Evolutionary conservation across 495 filamentous ascomycete genomes (phyloP), one percentile per base, ranked within the genome.

Genomic region (Patellaria atrata): DNA sequence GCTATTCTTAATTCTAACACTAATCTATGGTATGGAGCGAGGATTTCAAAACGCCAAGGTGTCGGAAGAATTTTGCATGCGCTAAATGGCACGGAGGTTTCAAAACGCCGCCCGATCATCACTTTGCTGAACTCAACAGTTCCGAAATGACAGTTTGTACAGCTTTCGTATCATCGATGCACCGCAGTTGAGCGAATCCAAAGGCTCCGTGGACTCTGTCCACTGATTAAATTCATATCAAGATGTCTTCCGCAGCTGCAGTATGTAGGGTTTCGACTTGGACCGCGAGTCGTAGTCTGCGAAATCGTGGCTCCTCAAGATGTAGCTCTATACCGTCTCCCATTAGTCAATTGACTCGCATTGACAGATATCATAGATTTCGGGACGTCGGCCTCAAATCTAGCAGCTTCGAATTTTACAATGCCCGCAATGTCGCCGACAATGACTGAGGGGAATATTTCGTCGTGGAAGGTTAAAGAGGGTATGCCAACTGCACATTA

Each of bases 351-450:
- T 27, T 10, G 6, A 33, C n/a, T 22, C 27, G 26, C 4, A 37
- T 29, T 47, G 20, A 50, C 22, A 11, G 27, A 19, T 10, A 19
- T 2, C 14, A 8, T 36, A 85, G 79, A 67, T 33, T 79, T 80
- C 55, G 61, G 64, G 40, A 68, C 71, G 12, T 71, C 68, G 20
- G 55, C 67, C n/a, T 52, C 61, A 6, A 54, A 52, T 19, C 58
- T 71, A 40, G 80, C 74, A 12, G 81, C 79, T 10, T 72, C 78
- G 31, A 82, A 80, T 45, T 78, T 85, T 53, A 80, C 72, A 20
- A 86, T 87, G 82, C 81, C 81, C 4, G 79, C 81, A n/a, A 61
- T 87, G 33, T 82, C 77, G 13, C 81, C 81, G 17, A 86, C 80
- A 9, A 86, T 86, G 80, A 86, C 80, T 26, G 80, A 86, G 53